These are phyloP conservation scores for Acer yangbiense DNA, from an alignment of 345 rosid species.

Conservation along the genomic window DNA sequence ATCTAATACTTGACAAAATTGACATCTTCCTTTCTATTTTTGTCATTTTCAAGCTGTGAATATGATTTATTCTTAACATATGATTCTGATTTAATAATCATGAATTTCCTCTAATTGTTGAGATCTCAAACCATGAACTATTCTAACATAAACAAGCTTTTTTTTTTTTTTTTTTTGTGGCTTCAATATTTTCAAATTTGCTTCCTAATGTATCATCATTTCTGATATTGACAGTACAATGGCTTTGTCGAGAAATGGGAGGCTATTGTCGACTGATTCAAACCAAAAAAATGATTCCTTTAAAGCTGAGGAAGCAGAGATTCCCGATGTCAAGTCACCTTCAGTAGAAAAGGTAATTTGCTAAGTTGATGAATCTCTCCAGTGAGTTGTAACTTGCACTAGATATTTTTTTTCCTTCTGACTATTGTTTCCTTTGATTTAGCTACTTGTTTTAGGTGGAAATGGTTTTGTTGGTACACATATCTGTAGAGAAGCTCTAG, in stretches of 20 bases:
- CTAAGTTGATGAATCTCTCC: background rate
- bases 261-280: slow-evolving; percentile 27
- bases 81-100: background rate
- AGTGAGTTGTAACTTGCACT: background rate
- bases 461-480: slow-evolving; percentile 49
- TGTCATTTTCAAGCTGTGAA: background rate
- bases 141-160: background rate
- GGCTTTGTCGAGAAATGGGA: slow-evolving; percentile 21
- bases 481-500: slow-evolving; percentile 36
- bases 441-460: slow-evolving; percentile 48
- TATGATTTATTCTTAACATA: background rate
- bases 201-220: background rate
- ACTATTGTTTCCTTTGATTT: slow-evolving; percentile 8
- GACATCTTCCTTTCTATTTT: too few species aligned
- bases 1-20: too few species aligned
- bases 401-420: background rate
- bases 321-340: slow-evolving; percentile 9
- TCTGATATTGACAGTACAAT: slow-evolving; percentile 15
- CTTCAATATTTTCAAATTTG: background rate
- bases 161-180: too few species aligned
- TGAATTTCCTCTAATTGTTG: background rate
- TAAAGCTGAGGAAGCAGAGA: slow-evolving; percentile 22
- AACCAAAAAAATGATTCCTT: slow-evolving; percentile 13
- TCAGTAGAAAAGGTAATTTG: slow-evolving; percentile 28
- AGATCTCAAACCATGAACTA: background rate